These are phyloP conservation scores for Aspergillus melleus DNA, from an alignment of 2,329 filamentous ascomycete species.

Conservation along the genomic window DNA sequence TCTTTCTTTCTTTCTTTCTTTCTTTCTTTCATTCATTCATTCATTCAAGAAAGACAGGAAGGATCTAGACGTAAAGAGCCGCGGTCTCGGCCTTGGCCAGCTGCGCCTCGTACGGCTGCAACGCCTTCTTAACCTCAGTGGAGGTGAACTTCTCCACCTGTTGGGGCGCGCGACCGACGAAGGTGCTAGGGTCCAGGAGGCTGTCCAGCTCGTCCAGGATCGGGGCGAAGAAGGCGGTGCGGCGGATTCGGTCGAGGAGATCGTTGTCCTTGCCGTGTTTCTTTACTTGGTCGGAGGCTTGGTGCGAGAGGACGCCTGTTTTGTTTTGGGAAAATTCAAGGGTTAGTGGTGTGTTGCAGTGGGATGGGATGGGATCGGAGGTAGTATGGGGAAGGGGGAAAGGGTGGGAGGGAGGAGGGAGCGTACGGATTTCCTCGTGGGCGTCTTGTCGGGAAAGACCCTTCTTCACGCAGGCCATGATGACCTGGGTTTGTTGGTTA, in stretches of 20 bases:
- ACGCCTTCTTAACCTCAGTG: constrained; percentile 49
- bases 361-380: not conserved
- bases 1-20: not conserved
- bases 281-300: constrained; percentile 71
- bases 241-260: constrained; percentile 74
- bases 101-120: constrained; percentile 48
- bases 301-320: constrained; percentile 66
- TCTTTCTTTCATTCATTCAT: not conserved
- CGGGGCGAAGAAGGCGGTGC: constrained; percentile 69
- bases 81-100: constrained; percentile 39
- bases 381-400: not conserved
- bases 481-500: constrained; percentile 55
- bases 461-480: constrained; percentile 73
- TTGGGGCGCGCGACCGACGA: constrained; percentile 57
- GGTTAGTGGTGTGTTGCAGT: constrained; percentile 6
- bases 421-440: constrained; percentile 75
- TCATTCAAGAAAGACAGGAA: not conserved
- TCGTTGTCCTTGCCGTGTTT: constrained; percentile 75
- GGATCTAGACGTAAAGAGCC: constrained; percentile 15
- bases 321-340: constrained; percentile 6
- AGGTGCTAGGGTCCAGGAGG: constrained; percentile 64
- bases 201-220: constrained; percentile 68
- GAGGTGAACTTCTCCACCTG: constrained; percentile 55
- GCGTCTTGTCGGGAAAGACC: constrained; percentile 75
- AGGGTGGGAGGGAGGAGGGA: not conserved